These are phyloP conservation scores for Coemansia reversa DNA, from an alignment of 192 early-diverging fungal genomes.

Conservation along the genomic window DNA sequence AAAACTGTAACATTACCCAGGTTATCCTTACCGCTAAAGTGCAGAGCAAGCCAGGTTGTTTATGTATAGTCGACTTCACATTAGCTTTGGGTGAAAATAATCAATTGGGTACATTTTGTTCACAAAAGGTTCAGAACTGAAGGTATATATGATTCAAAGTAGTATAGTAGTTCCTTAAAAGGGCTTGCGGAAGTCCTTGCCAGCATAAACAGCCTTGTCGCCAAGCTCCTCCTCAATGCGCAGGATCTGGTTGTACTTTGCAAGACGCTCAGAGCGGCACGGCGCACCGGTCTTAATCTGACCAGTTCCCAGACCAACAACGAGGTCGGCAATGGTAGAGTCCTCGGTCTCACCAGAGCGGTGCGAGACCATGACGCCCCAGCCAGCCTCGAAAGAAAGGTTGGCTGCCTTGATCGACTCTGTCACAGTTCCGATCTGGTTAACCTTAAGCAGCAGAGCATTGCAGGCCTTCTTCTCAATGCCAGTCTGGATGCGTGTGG, in stretches of 20 bases:
- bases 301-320: conserved; percentile 90
- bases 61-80: no score
- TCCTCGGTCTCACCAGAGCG: conserved; percentile 99
- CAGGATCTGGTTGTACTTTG: conserved; percentile 99
- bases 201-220: conserved; percentile 89
- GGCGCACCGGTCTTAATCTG: conserved; percentile 99
- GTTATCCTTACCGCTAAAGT: not conserved
- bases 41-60: no score
- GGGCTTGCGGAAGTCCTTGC: conserved; percentile 83
- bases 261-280: conserved; percentile 93
- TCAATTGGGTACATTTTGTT: conserved; percentile 3
- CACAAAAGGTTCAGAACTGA: no score
- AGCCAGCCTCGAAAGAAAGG: conserved; percentile 79
- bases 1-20: no score
- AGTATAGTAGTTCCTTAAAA: conserved; percentile 31
- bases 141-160: not conserved
- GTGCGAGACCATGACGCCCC: conserved; percentile 99
- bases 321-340: conserved; percentile 94
- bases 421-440: conserved; percentile 97
- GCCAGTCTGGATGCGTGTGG: conserved; percentile 82
- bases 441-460: conserved; percentile 95
- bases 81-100: not conserved
- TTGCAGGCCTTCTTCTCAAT: conserved; percentile 94
- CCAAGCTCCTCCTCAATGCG: conserved; percentile 98
- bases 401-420: conserved; percentile 88